These are phyloP conservation scores for Sclerotinia minor DNA, from an alignment of 2,329 filamentous ascomycete genomes.

Conservation along the genomic window DNA sequence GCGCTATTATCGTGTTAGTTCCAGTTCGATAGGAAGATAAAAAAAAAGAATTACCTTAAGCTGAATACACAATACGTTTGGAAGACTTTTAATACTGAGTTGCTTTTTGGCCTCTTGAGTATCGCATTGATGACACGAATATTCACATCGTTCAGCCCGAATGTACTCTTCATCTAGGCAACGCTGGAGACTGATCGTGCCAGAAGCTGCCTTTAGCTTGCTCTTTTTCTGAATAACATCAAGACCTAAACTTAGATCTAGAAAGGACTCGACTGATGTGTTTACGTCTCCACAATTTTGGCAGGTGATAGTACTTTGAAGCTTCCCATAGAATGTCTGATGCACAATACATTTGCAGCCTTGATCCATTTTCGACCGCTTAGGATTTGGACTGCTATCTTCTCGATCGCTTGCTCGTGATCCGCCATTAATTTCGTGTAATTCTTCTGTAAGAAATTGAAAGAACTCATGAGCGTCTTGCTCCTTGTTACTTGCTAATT, in stretches of 20 bases:
- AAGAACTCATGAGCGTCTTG: constrained; percentile 98
- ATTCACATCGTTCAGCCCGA: constrained; percentile 82
- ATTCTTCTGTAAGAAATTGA: constrained; percentile 88
- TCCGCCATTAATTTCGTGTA: constrained; percentile 75
- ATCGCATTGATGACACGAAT: constrained; percentile 79
- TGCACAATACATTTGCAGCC: constrained; percentile 87
- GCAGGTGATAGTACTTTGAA: constrained; percentile 88
- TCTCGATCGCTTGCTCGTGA: constrained; percentile 44
- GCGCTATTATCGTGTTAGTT: constrained; percentile 45
- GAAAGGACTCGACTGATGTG: constrained; percentile 81
- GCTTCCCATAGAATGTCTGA: constrained; percentile 89
- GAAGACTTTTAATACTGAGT: constrained; percentile 78
- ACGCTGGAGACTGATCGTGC: constrained; percentile 61
- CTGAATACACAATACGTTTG: constrained; percentile 88
- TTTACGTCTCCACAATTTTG: constrained; percentile 82
- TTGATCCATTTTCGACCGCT: constrained; percentile 37
- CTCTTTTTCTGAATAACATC: constrained; percentile 70
- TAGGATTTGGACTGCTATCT: constrained; percentile 32
- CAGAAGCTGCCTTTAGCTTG: constrained; percentile 45
- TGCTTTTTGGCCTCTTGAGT: constrained; percentile 81
- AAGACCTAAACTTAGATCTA: constrained; percentile 87
- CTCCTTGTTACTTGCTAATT: constrained; percentile 86
- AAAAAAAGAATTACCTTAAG: constrained; percentile 65
- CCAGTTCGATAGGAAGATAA: background rate
- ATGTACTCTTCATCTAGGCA: constrained; percentile 88